A percentile compares a stretch with the other conserved stretches of the same genome.
These are phyloP conservation scores for Hypomyces rosellus DNA, from an alignment of 2,329 filamentous ascomycete species.

Conservation along the genomic window DNA sequence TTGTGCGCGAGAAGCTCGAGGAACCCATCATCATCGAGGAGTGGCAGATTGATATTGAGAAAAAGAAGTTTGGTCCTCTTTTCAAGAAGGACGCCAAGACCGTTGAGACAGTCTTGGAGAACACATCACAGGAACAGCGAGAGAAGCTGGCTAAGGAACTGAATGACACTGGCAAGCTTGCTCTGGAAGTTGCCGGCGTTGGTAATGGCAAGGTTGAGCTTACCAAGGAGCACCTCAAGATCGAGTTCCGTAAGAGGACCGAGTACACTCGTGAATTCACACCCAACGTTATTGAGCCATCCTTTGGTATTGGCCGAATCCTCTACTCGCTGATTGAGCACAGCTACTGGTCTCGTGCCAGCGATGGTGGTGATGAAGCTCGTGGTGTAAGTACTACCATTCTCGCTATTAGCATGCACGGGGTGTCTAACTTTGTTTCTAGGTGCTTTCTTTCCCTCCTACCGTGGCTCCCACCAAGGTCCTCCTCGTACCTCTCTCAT, in stretches of 20 bases:
- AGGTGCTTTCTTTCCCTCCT: constrained; percentile 50
- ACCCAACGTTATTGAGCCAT: constrained; percentile 94
- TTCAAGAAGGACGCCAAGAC: constrained; percentile 93
- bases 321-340: constrained; percentile 92
- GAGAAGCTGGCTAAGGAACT: constrained; percentile 74
- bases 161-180: constrained; percentile 65
- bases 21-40: constrained; percentile 77
- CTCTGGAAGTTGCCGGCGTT: constrained; percentile 64
- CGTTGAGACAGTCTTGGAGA: constrained; percentile 72
- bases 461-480: constrained; percentile 91
- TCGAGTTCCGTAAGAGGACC: constrained; percentile 75
- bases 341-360: constrained; percentile 80
- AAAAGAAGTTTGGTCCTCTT: constrained; percentile 90
- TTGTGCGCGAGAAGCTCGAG: constrained; percentile 75
- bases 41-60: constrained; percentile 82
- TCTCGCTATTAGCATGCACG: neutral
- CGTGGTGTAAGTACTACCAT: constrained; percentile 64
- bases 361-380: constrained; percentile 59
- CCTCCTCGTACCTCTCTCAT: constrained; percentile 81
- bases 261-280: constrained; percentile 88
- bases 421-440: neutral
- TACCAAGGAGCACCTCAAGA: constrained; percentile 69
- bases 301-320: constrained; percentile 93
- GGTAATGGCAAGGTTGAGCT: constrained; percentile 71
- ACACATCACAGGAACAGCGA: constrained; percentile 71